phyloP scores from a whole-genome alignment of 1,284 basidiomycete genomes.

The Veloboletus limbatus region DNA sequence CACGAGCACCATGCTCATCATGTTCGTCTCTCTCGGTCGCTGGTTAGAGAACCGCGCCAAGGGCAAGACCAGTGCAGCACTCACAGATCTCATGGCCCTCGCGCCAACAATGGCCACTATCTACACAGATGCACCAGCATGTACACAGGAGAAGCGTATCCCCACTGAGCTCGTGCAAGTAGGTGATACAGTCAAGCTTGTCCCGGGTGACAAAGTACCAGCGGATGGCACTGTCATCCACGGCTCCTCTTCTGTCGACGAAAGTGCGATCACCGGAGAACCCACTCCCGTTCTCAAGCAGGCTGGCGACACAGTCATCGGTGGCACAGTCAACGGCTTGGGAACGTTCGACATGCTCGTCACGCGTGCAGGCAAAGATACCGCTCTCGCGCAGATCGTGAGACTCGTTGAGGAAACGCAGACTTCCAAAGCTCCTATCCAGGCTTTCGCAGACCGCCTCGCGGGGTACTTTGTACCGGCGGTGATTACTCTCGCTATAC shows the following conservation, averaged over 20 bases:
- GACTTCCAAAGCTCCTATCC: conserved; percentile 96
- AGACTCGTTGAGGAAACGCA: conserved; percentile 97
- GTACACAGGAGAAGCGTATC: conserved; percentile 85
- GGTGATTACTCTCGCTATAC: conserved; percentile 78
- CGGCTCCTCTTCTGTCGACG: conserved; percentile 89
- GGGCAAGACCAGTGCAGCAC: conserved; percentile 93
- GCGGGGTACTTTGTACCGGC: conserved; percentile 95
- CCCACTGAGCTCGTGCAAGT: conserved; percentile 94
- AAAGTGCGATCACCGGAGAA: conserved; percentile 97
- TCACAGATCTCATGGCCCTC: conserved; percentile 95
- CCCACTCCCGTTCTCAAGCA: conserved; percentile 88
- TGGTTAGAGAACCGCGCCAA: conserved; percentile 97
- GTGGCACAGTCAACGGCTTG: conserved; percentile 94
- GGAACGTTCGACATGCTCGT: conserved; percentile 97
- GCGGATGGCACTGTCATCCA: conserved; percentile 90
- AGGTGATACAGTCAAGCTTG: conserved; percentile 90
- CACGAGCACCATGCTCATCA: conserved; percentile 98
- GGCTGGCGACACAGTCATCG: conserved; percentile 82
- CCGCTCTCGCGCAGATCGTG: conserved; percentile 94
- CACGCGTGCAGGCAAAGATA: conserved; percentile 93
- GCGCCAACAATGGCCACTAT: conserved; percentile 95
- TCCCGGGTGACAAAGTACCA: conserved; percentile 95
- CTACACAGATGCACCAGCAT: conserved; percentile 78
- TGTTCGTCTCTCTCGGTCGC: conserved; percentile 93
- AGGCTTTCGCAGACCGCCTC: conserved; percentile 92